Percentiles rank a stretch among this genome's conserved stretches.
These are phyloP conservation scores for Rhodomyrtus psidioides DNA, from an alignment of 441 rosid genomes.

Conservation along the genomic window DNA sequence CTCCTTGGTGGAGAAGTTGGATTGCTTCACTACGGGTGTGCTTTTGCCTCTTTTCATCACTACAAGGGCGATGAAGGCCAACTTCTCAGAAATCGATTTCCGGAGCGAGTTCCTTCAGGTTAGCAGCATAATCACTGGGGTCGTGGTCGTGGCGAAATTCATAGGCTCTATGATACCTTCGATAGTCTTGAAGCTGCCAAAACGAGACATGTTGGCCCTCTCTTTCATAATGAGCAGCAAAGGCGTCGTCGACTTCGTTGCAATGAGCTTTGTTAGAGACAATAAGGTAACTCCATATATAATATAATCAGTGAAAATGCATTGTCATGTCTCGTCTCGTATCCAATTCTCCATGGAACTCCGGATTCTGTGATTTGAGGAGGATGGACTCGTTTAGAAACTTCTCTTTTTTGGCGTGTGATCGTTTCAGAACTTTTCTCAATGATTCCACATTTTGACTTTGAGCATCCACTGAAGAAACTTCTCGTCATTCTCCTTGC, in stretches of 20 bases:
- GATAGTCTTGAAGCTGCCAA: not conserved
- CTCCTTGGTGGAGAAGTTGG: slow-evolving; percentile 31
- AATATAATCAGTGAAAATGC: not conserved
- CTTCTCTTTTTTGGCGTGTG: not conserved
- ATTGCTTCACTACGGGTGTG: slow-evolving; percentile 21
- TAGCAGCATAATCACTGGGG: not conserved
- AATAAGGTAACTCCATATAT: not conserved
- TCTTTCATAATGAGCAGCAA: not conserved
- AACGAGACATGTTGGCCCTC: not conserved
- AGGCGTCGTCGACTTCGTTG: not conserved
- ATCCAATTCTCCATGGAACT: not conserved
- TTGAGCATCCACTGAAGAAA: not conserved
- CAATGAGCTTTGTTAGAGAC: not conserved
- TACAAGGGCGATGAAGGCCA: slow-evolving; percentile 1
- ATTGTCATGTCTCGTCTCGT: not conserved
- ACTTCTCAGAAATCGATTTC: not conserved
- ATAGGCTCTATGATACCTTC: not conserved
- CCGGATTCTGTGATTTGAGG: not conserved
- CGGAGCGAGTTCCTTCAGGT: not conserved
- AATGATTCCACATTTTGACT: not conserved
- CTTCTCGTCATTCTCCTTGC: not conserved
- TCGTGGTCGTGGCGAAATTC: not conserved
- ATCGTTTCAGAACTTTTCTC: not conserved
- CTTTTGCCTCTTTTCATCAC: slow-evolving; percentile 31
- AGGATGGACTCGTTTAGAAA: not conserved